Conservation (phyloP, 164 flowering plant genomes). For the Sextonia rubra region DNA sequence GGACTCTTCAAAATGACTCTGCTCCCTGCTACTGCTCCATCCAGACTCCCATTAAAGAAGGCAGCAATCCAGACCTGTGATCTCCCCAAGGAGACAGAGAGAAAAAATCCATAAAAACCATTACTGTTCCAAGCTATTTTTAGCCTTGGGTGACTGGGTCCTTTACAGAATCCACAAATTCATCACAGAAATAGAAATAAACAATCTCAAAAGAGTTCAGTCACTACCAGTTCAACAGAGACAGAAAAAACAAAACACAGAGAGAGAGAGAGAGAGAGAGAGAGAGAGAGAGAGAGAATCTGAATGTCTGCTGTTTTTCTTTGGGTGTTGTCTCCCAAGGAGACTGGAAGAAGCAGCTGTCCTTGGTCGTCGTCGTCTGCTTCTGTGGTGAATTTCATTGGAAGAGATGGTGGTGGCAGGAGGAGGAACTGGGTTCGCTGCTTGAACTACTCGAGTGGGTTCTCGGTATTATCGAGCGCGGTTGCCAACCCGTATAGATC, state of each 20-base stretch:
- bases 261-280: slow-evolving; percentile 5
- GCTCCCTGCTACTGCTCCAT: background rate
- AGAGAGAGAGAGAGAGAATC: background rate
- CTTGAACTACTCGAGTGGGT: slow-evolving; percentile 16
- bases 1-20: background rate
- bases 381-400: slow-evolving; percentile 12
- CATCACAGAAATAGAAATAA: too few species aligned
- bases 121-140: too few species aligned
- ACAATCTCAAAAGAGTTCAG: background rate
- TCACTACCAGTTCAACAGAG: too few species aligned
- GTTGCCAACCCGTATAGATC: slow-evolving; percentile 50
- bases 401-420: slow-evolving; percentile 7
- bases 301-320: slow-evolving; percentile 23
- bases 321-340: slow-evolving; percentile 34
- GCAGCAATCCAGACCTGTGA: background rate
- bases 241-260: too few species aligned
- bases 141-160: too few species aligned
- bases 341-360: slow-evolving; percentile 14
- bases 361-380: background rate
- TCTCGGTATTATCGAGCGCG: slow-evolving; percentile 35
- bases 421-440: slow-evolving; percentile 2
- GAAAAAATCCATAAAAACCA: too few species aligned
- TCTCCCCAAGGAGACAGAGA: background rate
- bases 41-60: background rate
- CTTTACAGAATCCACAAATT: too few species aligned